Conservation (phyloP, 805 yeast genomes). For the Sungouiozyma intestinalis region DNA sequence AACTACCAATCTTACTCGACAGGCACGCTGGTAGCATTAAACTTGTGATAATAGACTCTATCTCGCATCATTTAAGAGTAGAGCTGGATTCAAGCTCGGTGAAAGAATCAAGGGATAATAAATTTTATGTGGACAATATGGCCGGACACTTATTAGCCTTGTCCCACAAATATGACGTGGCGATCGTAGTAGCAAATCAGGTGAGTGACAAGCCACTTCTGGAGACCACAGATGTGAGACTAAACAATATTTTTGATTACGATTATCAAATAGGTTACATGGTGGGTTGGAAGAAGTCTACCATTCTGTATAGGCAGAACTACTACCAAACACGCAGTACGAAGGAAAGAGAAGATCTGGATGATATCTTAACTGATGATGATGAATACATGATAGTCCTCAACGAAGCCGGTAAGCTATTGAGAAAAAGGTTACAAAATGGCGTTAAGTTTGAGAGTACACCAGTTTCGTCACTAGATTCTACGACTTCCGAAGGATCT, state of each 20-base stretch:
- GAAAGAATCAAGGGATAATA: constrained; percentile 31
- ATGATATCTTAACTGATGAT: constrained; percentile 21
- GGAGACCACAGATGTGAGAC: constrained; percentile 8
- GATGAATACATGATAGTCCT: constrained; percentile 20
- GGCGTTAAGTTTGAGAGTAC: not conserved
- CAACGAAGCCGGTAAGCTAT: constrained; percentile 10
- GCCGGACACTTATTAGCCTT: constrained; percentile 40
- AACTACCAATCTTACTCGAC: constrained; percentile 49
- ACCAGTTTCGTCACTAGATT: not conserved
- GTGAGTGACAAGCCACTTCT: constrained; percentile 47
- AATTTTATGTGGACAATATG: constrained; percentile 33
- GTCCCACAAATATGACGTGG: constrained; percentile 39
- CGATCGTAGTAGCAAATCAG: constrained; percentile 70
- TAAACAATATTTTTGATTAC: constrained; percentile 26
- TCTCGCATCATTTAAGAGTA: constrained; percentile 70
- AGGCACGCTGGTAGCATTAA: constrained; percentile 33
- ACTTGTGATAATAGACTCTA: constrained; percentile 65
- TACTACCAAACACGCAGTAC: constrained; percentile 6
- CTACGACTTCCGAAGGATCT: not conserved
- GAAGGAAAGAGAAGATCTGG: not conserved
- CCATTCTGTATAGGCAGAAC: constrained; percentile 26
- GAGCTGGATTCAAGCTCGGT: constrained; percentile 37
- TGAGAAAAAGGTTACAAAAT: not conserved
- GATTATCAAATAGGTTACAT: constrained; percentile 65
- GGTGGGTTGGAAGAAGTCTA: constrained; percentile 59